Conservation (phyloP, 2,329 filamentous ascomycete genomes). For the Neurospora crassa region DNA sequence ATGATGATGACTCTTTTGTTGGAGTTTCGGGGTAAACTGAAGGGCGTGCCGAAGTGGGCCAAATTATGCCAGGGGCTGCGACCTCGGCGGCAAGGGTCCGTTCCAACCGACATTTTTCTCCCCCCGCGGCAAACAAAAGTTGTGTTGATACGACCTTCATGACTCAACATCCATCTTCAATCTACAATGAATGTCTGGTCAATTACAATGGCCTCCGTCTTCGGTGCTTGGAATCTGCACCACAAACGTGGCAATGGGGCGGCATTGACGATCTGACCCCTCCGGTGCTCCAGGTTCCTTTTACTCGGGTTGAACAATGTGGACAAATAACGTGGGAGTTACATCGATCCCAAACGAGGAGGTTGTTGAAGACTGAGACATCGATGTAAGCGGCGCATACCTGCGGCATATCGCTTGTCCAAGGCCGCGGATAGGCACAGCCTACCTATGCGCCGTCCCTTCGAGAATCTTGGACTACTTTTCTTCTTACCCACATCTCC, state of each 20-base stretch:
- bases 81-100: not conserved
- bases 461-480: not conserved
- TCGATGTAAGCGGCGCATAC: not conserved
- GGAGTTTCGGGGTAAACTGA: not conserved
- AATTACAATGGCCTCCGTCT: not conserved
- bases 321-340: no score
- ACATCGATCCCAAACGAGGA: no score
- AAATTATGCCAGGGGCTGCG: not conserved
- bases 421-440: not conserved
- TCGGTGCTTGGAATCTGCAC: not conserved
- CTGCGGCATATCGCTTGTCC: conserved; percentile 1
- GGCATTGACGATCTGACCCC: not conserved
- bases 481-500: not conserved
- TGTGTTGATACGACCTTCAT: not conserved
- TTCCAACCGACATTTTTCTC: not conserved
- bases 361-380: no score
- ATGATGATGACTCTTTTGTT: not conserved
- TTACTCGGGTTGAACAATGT: not conserved
- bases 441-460: not conserved
- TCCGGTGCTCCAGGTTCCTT: not conserved
- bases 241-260: not conserved
- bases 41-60: not conserved
- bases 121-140: not conserved
- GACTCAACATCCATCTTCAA: not conserved
- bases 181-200: not conserved